Evolutionary conservation across 495 filamentous ascomycete genomes (phyloP), one percentile per base, ranked within the genome.

Genomic region (Daldinia concentrica): DNA sequence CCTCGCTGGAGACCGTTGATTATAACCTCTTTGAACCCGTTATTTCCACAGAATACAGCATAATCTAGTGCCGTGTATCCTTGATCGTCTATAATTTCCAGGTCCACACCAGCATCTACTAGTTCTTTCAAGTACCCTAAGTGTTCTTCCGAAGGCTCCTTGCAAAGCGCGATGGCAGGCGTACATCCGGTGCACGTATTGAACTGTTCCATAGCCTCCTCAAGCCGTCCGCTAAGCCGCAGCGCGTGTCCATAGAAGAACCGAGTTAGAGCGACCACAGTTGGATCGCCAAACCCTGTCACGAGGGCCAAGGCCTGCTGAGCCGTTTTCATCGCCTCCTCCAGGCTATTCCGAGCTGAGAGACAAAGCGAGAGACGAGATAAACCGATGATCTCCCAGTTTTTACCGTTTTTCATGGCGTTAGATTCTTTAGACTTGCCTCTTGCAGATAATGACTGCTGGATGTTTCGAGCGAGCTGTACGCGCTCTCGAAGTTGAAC

Each of bases 1-100:
- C 56, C 43, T 27, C 61, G 57, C 26, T 32, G 58, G 22, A 79
- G 51, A 0, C 76, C 76, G 2, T 68, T 62, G n/a, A 77, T 30
- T 0, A 80, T 48, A 4, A 80, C 55, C 0, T 43, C 54, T 41
- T 69, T 52, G 3, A 72, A 58, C 29, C 56, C 61, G 3, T 11
- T 15, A 57, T 79, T 70, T 5, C 62, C 71, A 15, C 36, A 66
- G 22, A 73, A 78, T 1, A 73, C 72, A 3, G 76, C 74, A 55
- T 77, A 76, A 34, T 81, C 79, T 3, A 81, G 61, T 1, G 79
- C 76, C 27, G 26, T 74, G 62, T 77, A 80, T 14, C 79, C 77
- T 19, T 78, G 45, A 6, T 72, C 60, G 45, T 79, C 79, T 5
- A 66, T 30, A 1, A 54, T 11, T 29, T 74, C 64, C 58, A 79